These are phyloP conservation scores for Cucumis sativus DNA, from an alignment of 306 rosid species.

Conservation along the genomic window Cucumber_9930_V3 NC_026657.2:38860001-38860500, in stretches of 20 bases:
- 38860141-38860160: not conserved
- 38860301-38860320: not conserved
- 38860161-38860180: not conserved
- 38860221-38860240: not conserved
- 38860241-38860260: not conserved
- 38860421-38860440: no score
- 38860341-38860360: not conserved
- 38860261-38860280: not conserved
- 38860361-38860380: no score
- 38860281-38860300: not conserved
- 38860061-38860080: slow-evolving; percentile 1
- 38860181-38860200: not conserved
- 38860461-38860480: no score
- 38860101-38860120: not conserved
- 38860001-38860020: no score
- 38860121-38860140: not conserved
- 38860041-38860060: not conserved
- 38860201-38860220: no score
- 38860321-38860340: not conserved
- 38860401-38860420: no score
- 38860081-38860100: not conserved
- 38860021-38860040: not conserved
- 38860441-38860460: no score
- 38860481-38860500: no score
- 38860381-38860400: no score